Conservation (phyloP, 2,329 filamentous ascomycete genomes). For the Rutstroemia sp. region DNA sequence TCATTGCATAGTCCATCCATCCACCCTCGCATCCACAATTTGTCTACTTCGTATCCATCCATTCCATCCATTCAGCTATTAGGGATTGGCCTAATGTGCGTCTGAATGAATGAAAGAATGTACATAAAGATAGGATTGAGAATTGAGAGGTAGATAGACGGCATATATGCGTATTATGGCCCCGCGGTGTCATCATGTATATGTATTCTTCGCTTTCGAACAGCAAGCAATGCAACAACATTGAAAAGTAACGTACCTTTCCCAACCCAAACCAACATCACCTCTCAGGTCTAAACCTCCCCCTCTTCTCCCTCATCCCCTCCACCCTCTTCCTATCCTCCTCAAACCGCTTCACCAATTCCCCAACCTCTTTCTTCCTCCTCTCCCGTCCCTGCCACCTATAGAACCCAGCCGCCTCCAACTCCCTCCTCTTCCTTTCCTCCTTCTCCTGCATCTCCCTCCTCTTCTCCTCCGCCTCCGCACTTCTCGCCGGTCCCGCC, state of each 20-base stretch:
- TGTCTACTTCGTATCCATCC: too few relatives aligned
- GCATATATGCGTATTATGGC: slow-evolving; percentile 41
- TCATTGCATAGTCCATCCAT: slow-evolving; percentile 33
- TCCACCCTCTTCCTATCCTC: slow-evolving; percentile 66
- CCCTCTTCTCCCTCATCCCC: slow-evolving; percentile 61
- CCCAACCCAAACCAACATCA: slow-evolving; percentile 11
- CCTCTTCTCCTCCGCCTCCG: slow-evolving; percentile 57
- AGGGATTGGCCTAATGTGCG: slow-evolving; percentile 25
- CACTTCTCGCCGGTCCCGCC: slow-evolving; percentile 64
- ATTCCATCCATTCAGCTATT: slow-evolving; percentile 12
- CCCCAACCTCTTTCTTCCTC: slow-evolving; percentile 66
- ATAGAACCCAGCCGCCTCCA: slow-evolving; percentile 61
- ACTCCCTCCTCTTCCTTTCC: slow-evolving; percentile 53
- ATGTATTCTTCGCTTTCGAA: neutral
- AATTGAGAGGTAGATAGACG: neutral
- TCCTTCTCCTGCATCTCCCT: slow-evolving; percentile 56
- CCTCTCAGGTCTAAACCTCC: slow-evolving; percentile 48
- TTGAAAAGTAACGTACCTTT: neutral
- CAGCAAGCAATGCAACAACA: neutral
- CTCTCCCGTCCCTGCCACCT: slow-evolving; percentile 76
- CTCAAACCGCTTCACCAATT: slow-evolving; percentile 65
- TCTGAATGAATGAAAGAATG: too few relatives aligned
- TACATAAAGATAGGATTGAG: too few relatives aligned
- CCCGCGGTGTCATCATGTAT: slow-evolving; percentile 43
- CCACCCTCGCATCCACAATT: too few relatives aligned